Evolutionary conservation across 371 early-diverging fungal genomes (phyloP), one percentile per base, ranked within the genome.

Genomic region (Dichotomocladium elegans): DNA sequence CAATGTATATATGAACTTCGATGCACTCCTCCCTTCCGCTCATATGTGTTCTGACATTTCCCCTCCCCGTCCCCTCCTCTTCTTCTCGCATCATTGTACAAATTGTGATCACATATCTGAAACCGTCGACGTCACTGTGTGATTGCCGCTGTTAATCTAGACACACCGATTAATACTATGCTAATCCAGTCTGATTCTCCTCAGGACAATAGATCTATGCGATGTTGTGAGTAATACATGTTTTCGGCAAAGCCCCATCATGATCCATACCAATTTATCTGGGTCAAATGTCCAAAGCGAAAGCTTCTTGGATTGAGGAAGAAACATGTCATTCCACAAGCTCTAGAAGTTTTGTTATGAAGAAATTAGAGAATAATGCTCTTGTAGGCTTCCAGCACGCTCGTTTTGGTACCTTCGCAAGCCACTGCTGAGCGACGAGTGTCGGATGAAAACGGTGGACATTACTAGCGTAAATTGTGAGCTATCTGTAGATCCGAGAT

Each of bases 401-500:
- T 9, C 4, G 12, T 11, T 11, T 19, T 2, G 3, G n/a, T 53
- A 58, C 59, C 48, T 53, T 58, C 3, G 59, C 47, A 11, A 58
- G 41, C 59, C 59, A 58, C 6, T 46, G 26, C 14, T 58, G 59
- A 1, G 42, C 47, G 11, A 51, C 53, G 7, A 29, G 30, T 17
- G 43, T 58, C 6, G 59, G 59, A 47, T 58, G 59, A 44, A 58
- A 58, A 19, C 59, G 53, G 29, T 58, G 53, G 17, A 47, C 31
- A 31, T 47, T 58, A 29, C 59, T 58, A 5, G 7, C 5, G 37
- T 34, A 12, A 9, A 24, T 3, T 1, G 25, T 33, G 3, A 50
- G 11, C 11, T 50, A 26, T 19, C 11, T 21, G 25, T 4, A 41
- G 9, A 11, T 11, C 17, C 7, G 30, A 46, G 6, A 27, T 27